A percentile compares a stretch with the other conserved stretches of the same genome.
Conservation (phyloP, 352 stramenopile genomes). For the Pythium pyrilobum region DNA sequence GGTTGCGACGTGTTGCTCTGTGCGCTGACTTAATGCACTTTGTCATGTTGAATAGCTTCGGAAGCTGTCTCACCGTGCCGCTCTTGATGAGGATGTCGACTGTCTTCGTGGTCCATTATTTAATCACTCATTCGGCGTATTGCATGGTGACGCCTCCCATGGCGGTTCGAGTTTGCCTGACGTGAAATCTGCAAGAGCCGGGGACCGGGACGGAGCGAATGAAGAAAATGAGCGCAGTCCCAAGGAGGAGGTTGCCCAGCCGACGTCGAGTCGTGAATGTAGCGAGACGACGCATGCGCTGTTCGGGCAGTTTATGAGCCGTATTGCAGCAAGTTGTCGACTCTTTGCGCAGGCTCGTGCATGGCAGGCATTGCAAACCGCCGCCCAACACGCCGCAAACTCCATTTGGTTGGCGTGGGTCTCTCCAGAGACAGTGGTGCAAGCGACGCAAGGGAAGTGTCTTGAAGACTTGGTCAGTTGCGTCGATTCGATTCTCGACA, state of each 20-base stretch:
- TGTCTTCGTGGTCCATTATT: conserved; percentile 2
- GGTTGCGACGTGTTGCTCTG: background rate
- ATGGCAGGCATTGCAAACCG: conserved; percentile 56
- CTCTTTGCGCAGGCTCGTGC: conserved; percentile 38
- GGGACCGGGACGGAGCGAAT: too few relatives aligned
- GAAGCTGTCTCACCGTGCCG: background rate
- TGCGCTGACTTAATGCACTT: background rate
- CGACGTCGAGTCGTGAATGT: too few relatives aligned
- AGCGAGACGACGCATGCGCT: background rate
- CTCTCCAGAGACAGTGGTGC: conserved; percentile 29
- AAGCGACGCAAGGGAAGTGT: background rate
- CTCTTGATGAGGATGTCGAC: background rate
- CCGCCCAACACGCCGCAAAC: conserved; percentile 50
- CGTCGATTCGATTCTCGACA: conserved; percentile 41
- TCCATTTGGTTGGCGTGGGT: conserved; percentile 49
- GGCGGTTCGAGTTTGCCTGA: too few relatives aligned
- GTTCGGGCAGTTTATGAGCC: conserved; percentile 32
- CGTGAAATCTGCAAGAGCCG: conserved; percentile 9
- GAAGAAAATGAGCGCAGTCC: too few relatives aligned
- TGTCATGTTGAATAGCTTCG: background rate
- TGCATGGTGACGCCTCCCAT: background rate
- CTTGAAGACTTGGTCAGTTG: conserved; percentile 27
- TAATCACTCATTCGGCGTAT: conserved; percentile 3
- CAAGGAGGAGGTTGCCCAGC: too few relatives aligned
- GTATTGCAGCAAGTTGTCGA: conserved; percentile 33